These are phyloP conservation scores for Kodamaea derodonti DNA, from an alignment of 1,139 yeast species.

Conservation along the genomic window DNA sequence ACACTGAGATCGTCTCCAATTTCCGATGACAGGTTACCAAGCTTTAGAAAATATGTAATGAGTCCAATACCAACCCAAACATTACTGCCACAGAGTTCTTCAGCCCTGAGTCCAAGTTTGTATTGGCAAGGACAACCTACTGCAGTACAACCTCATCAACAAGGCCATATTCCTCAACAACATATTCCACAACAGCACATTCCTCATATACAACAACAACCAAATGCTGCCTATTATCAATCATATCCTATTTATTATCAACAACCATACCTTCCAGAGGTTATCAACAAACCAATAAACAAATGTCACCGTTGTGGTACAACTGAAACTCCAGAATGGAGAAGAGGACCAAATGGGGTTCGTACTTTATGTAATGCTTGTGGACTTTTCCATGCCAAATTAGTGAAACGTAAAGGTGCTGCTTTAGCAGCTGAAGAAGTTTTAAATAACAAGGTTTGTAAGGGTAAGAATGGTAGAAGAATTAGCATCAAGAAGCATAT, in stretches of 20 bases:
- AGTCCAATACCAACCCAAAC: conserved; percentile 7
- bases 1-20: conserved; percentile 21
- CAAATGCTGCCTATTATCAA: background rate
- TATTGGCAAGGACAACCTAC: background rate
- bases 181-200: background rate
- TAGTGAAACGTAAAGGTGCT: conserved; percentile 65
- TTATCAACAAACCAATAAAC: conserved; percentile 34
- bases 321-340: conserved; percentile 32
- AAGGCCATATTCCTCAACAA: conserved; percentile 2
- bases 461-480: conserved; percentile 46
- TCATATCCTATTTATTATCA: conserved; percentile 10
- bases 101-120: conserved; percentile 1
- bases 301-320: conserved; percentile 70
- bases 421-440: conserved; percentile 55
- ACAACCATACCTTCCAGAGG: conserved; percentile 24
- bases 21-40: conserved; percentile 2
- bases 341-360: conserved; percentile 26
- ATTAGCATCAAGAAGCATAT: conserved; percentile 34
- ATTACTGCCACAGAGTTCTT: conserved; percentile 10
- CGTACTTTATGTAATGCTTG: conserved; percentile 39
- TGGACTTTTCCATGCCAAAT: conserved; percentile 77
- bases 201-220: background rate
- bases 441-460: conserved; percentile 42
- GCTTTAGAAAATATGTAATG: conserved; percentile 4
- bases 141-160: conserved; percentile 2